Evolutionary conservation across 495 filamentous ascomycete species (phyloP).

Genomic region (Geoglossum glabrum): DNA sequence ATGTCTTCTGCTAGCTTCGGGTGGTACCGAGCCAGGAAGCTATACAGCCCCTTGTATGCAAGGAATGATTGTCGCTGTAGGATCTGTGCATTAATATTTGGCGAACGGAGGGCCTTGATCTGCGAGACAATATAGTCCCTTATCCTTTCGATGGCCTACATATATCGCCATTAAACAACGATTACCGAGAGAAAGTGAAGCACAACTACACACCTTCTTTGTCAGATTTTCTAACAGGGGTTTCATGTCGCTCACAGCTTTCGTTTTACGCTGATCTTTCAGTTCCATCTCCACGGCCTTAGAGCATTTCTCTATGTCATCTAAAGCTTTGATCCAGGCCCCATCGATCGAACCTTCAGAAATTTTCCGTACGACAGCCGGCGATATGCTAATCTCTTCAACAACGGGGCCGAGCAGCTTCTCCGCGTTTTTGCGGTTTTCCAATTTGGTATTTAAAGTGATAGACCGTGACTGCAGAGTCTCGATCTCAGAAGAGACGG

Average conservation of each 20-base stretch:
- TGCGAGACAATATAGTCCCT: constrained; percentile 84
- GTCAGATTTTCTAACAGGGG: constrained; percentile 68
- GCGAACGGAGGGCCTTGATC: constrained; percentile 79
- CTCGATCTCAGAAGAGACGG: constrained; percentile 88
- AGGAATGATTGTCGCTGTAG: constrained; percentile 84
- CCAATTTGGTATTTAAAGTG: constrained; percentile 64
- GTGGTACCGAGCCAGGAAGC: constrained; percentile 65
- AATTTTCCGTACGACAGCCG: constrained; percentile 59
- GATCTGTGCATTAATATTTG: constrained; percentile 88
- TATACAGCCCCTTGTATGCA: constrained; percentile 67
- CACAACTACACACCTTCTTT: constrained; percentile 38
- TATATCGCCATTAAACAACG: background rate
- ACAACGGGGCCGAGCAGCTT: constrained; percentile 74
- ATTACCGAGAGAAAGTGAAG: background rate
- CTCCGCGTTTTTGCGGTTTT: constrained; percentile 78
- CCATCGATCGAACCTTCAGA: constrained; percentile 80
- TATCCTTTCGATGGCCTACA: constrained; percentile 73
- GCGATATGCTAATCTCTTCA: constrained; percentile 77
- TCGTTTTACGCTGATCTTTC: constrained; percentile 39
- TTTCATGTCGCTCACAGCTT: constrained; percentile 62
- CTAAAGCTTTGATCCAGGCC: constrained; percentile 64
- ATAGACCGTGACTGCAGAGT: constrained; percentile 71
- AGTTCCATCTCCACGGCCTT: constrained; percentile 45
- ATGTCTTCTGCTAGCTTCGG: constrained; percentile 66
- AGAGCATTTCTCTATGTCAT: constrained; percentile 64